Conservation (phyloP, 768 basidiomycete genomes). For the Leccinum obscurum region DNA sequence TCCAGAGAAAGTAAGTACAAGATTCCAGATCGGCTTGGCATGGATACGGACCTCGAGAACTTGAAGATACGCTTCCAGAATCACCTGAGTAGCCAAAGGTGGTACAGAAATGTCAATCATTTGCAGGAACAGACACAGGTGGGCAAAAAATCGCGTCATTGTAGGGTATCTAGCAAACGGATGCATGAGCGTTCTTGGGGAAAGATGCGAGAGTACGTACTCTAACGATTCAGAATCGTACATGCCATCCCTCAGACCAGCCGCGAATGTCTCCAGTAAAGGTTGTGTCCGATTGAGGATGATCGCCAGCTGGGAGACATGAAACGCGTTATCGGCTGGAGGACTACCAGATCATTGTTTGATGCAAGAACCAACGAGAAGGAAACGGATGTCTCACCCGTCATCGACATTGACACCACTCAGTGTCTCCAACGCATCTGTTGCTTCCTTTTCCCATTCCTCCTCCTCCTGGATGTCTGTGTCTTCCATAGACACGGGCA, state of each 20-base stretch:
- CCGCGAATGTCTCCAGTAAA: conserved; percentile 69
- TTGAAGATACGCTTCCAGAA: conserved; percentile 85
- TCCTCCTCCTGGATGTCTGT: conserved; percentile 44
- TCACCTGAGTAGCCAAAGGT: conserved; percentile 70
- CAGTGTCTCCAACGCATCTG: conserved; percentile 54
- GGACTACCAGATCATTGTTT: conserved; percentile 38
- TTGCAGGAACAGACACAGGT: conserved; percentile 85
- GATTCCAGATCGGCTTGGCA: neutral
- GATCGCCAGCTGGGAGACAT: conserved; percentile 78
- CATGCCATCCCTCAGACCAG: conserved; percentile 51
- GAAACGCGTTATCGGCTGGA: conserved; percentile 72
- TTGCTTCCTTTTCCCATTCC: conserved; percentile 69
- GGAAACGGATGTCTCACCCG: conserved; percentile 46
- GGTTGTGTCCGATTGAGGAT: conserved; percentile 68
- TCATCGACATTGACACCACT: conserved; percentile 59
- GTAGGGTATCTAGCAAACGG: conserved; percentile 53
- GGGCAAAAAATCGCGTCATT: conserved; percentile 89
- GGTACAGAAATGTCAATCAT: conserved; percentile 78
- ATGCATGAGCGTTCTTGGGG: neutral
- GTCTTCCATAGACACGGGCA: conserved; percentile 25
- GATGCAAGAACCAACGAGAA: neutral
- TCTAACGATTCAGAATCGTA: conserved; percentile 52
- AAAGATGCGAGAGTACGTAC: conserved; percentile 40
- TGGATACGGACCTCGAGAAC: conserved; percentile 69
- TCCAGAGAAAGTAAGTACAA: neutral